phyloP scores from a whole-genome alignment of 768 basidiomycete species.

The Suillus ampliporus region DNA sequence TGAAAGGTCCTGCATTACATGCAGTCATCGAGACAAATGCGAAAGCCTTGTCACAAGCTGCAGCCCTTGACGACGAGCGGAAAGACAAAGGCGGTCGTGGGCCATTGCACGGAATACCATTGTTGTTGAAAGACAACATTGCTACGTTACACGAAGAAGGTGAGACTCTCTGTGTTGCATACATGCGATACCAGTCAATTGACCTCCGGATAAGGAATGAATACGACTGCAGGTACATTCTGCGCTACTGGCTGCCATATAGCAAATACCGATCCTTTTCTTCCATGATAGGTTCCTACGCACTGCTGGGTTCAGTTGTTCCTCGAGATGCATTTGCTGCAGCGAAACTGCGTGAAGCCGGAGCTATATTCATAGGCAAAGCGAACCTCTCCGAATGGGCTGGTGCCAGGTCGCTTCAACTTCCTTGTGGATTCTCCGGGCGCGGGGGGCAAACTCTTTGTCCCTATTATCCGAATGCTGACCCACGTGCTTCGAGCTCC shows the following conservation, averaged over 20 bases:
- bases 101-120: constrained; percentile 39
- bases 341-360: constrained; percentile 28
- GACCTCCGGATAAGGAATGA: constrained; percentile 31
- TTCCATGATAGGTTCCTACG: constrained; percentile 26
- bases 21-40: constrained; percentile 44
- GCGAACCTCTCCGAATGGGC: constrained; percentile 58
- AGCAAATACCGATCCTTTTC: not conserved
- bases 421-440: constrained; percentile 56
- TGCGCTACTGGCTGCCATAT: not conserved
- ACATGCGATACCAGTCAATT: constrained; percentile 1
- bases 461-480: constrained; percentile 52
- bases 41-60: constrained; percentile 35
- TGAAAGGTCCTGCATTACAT: constrained; percentile 34
- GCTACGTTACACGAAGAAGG: constrained; percentile 30
- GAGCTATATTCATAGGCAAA: constrained; percentile 42
- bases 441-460: constrained; percentile 53
- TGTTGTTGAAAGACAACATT: constrained; percentile 34
- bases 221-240: constrained; percentile 41
- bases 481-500: constrained; percentile 58
- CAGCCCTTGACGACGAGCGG: constrained; percentile 34
- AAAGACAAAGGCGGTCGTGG: constrained; percentile 24
- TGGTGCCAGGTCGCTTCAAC: constrained; percentile 43
- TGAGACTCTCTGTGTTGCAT: not conserved
- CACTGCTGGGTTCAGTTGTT: constrained; percentile 34
- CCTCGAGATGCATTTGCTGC: constrained; percentile 34